Conservation (phyloP, 768 basidiomycete genomes). For the Lactifluus subvellereus region DNA sequence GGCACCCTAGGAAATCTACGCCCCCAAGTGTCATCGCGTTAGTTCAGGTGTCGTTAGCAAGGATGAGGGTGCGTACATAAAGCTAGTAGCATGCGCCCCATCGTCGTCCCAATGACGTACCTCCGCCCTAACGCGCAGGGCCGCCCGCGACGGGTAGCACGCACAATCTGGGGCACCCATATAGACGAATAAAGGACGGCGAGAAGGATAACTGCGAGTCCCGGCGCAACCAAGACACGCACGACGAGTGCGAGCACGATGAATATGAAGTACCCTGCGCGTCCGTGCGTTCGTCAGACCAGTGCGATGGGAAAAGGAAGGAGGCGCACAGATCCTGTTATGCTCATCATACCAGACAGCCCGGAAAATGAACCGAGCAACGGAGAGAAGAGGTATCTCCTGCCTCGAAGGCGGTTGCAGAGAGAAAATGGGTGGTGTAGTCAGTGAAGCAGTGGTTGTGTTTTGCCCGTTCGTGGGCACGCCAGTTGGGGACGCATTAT, state of each 20-base stretch:
- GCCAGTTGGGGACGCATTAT: neutral
- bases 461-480: constrained; percentile 4
- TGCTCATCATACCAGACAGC: constrained; percentile 66
- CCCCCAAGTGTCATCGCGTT: neutral
- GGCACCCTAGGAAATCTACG: constrained; percentile 76
- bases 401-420: constrained; percentile 26
- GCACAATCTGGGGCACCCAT: constrained; percentile 82
- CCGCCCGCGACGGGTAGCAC: constrained; percentile 66
- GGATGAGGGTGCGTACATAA: constrained; percentile 54
- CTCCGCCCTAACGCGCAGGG: constrained; percentile 59
- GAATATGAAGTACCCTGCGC: constrained; percentile 58
- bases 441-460: constrained; percentile 16
- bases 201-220: constrained; percentile 60
- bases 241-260: constrained; percentile 67
- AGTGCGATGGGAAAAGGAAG: neutral
- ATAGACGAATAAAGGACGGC: constrained; percentile 67
- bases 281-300: constrained; percentile 14
- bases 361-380: constrained; percentile 49
- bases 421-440: constrained; percentile 5
- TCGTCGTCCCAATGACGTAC: constrained; percentile 73
- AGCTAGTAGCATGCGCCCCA: constrained; percentile 62
- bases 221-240: constrained; percentile 64
- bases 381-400: constrained; percentile 24
- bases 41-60: constrained; percentile 7
- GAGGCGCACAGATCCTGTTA: constrained; percentile 58